Base-by-base conservation (phyloP, 2,329 filamentous ascomycete species). In the Aspergillus sp. region DNA sequence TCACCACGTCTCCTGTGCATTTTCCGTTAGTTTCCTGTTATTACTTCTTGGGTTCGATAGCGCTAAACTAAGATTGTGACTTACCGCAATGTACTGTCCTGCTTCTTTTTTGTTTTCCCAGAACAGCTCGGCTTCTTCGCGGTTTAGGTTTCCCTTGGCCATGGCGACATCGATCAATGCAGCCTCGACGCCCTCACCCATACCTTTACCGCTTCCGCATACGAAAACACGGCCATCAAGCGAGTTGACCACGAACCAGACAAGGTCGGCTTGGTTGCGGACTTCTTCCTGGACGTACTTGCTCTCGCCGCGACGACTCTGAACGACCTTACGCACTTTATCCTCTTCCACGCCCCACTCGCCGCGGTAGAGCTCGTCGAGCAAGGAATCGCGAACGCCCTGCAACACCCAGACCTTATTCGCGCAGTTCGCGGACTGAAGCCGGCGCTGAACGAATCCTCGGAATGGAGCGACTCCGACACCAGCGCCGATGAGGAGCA, bases 371-470 rank as follows among this genome's bases (percentile, higher is more conserved):
- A 99, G 87, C 77, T 99, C 95, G 70, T 99, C 95, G 21, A 98
- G 86, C 43, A 96, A 85, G 25, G 90, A 92, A 77, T 99, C 95
- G n/a, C 93, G 89, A 46, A 96, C 87, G 40, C 93, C 93, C 77
- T 97, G 93, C 45, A 97, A 84, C 46, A 97, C 90, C 93, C 93
- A 97, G 68, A 97, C 93, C 79, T 97, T 97, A 82, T 97, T 97
- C 62, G 91, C 92, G 71, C 93, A 96, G 77, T 96, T 97, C 70
- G 93, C 93, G 61, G 92, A 95, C 82, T 93, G 93, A 57, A 97
- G 82, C 12, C 93, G 86, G 59, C 96, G 91, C 78, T 98, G 90
- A 45, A 99, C 96, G 74, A 99, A 99, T 57, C 95, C 95, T 49
- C 95, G 88, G 87, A 99, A 99, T 0, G 95, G 95, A 11, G 95